phyloP scores from a whole-genome alignment of 768 basidiomycete species.

The Tylopilus plumbeoviolaceoides region DNA sequence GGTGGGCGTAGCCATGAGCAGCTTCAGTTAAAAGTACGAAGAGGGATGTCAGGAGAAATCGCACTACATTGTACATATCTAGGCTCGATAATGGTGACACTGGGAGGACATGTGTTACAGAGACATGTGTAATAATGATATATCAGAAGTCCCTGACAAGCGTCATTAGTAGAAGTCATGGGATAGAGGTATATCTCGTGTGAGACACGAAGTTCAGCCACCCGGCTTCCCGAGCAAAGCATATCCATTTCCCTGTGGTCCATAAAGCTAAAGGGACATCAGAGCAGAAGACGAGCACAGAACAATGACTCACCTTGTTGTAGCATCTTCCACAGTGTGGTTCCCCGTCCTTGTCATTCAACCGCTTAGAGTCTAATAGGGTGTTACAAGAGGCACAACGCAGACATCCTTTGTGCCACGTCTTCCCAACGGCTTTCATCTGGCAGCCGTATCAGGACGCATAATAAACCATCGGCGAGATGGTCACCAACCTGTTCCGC shows the following conservation, averaged over 20 bases:
- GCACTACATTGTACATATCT: conserved; percentile 9
- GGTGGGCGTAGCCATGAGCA: not conserved
- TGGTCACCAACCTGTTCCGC: conserved; percentile 62
- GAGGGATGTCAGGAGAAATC: not conserved
- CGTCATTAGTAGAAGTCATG: conserved; percentile 5
- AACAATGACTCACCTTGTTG: conserved; percentile 44
- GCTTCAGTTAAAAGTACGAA: not conserved
- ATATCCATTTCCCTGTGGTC: conserved; percentile 71
- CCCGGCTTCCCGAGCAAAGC: conserved; percentile 59
- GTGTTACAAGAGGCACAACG: conserved; percentile 72
- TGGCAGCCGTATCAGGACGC: conserved; percentile 25
- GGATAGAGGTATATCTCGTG: not conserved
- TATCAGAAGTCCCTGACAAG: conserved; percentile 4
- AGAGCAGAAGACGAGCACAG: not conserved
- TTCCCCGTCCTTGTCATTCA: conserved; percentile 73
- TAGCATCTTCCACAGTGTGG: conserved; percentile 74
- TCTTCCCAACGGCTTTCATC: conserved; percentile 80
- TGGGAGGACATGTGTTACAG: conserved; percentile 19
- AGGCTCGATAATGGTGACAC: conserved; percentile 3
- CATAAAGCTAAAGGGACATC: conserved; percentile 53
- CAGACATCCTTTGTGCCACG: conserved; percentile 73
- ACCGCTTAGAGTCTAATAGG: conserved; percentile 61
- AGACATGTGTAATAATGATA: conserved; percentile 20
- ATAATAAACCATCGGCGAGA: not conserved
- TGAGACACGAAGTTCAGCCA: conserved; percentile 24